Conservation (phyloP, 1,284 basidiomycete genomes). For the Puccinia hordei region DNA sequence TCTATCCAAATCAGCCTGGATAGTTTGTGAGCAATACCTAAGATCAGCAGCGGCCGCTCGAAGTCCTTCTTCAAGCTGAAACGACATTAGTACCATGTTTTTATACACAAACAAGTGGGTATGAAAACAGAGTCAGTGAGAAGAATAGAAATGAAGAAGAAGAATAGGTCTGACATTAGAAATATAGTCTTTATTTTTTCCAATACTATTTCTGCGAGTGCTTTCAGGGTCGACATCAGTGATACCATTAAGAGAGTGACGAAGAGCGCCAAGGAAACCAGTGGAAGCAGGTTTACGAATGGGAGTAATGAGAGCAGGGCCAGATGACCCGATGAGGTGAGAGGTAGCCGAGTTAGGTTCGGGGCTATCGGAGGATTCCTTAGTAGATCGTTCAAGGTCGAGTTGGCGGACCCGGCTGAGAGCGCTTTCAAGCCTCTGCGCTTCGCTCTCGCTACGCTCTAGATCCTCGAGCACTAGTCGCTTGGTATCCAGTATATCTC, state of each 20-base stretch:
- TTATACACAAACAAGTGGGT: neutral
- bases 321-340: constrained; percentile 50
- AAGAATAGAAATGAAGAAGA: neutral
- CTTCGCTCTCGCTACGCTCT: constrained; percentile 89
- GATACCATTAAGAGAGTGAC: constrained; percentile 92
- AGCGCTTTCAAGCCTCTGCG: constrained; percentile 82
- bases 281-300: constrained; percentile 48
- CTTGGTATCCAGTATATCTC: constrained; percentile 84
- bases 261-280: constrained; percentile 86
- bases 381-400: constrained; percentile 50
- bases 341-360: constrained; percentile 26
- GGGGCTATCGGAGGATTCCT: constrained; percentile 15
- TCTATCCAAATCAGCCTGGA: constrained; percentile 94
- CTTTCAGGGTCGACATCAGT: constrained; percentile 98
- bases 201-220: constrained; percentile 85
- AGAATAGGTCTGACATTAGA: constrained; percentile 68
- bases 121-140: neutral
- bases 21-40: constrained; percentile 90
- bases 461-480: constrained; percentile 83
- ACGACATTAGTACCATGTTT: no score
- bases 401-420: constrained; percentile 62
- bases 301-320: constrained; percentile 49
- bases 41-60: constrained; percentile 87
- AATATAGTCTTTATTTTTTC: constrained; percentile 89
- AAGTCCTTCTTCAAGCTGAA: constrained; percentile 84